A percentile compares a stretch with the other conserved stretches of the same genome.
Conservation (phyloP, 306 rosid genomes). For the Sicyos baderoa region DNA sequence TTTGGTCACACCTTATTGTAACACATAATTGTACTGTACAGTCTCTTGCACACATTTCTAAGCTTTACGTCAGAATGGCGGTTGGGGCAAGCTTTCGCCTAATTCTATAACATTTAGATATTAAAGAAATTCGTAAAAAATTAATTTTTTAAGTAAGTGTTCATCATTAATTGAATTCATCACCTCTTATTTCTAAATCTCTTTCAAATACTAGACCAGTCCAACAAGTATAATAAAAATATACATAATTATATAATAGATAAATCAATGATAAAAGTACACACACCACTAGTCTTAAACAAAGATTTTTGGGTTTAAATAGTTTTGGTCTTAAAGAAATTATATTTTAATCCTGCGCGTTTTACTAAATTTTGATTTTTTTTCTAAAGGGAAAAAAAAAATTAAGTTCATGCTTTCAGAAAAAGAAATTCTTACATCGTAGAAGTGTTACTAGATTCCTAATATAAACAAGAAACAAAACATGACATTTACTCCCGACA, state of each 20-base stretch:
- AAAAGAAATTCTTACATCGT: neutral
- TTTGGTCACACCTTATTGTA: neutral
- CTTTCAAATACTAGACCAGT: no score
- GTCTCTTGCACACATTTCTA: neutral
- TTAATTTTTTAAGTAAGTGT: no score
- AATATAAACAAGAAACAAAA: neutral
- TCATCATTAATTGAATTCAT: no score
- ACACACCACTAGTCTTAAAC: no score
- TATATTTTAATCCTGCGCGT: neutral
- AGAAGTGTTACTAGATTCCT: neutral
- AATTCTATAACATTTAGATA: no score
- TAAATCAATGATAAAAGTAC: neutral
- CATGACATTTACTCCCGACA: neutral
- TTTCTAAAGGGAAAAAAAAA: neutral
- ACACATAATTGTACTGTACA: neutral
- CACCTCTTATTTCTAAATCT: no score
- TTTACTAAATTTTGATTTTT: neutral
- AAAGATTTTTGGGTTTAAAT: neutral
- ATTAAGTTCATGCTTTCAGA: neutral
- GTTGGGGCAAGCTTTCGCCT: no score
- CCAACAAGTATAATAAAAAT: no score
- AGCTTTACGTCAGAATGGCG: no score
- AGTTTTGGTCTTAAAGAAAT: neutral
- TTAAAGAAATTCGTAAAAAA: no score
- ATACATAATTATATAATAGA: neutral